phyloP scores from a whole-genome alignment of 1,139 yeast genomes.

The Komagataea norvegica region DNA sequence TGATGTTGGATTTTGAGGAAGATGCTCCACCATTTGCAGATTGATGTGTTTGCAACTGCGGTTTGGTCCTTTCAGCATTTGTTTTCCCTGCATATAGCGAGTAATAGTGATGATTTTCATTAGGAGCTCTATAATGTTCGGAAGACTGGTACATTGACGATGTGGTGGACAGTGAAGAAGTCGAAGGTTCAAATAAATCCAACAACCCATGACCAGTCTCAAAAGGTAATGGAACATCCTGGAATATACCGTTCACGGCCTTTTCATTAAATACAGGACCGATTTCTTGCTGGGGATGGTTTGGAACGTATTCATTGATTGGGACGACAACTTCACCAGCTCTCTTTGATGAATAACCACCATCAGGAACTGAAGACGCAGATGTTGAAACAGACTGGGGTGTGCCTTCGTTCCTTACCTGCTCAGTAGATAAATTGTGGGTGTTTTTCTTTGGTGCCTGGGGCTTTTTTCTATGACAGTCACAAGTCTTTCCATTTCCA shows the following conservation, averaged over 20 bases:
- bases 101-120: constrained; percentile 15
- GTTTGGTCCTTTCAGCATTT: neutral
- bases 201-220: constrained; percentile 37
- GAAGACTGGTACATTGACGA: constrained; percentile 4
- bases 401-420: neutral
- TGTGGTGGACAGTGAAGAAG: constrained; percentile 8
- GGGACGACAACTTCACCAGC: constrained; percentile 44
- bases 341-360: constrained; percentile 19
- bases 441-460: neutral
- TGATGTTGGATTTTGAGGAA: constrained; percentile 6
- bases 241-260: constrained; percentile 25
- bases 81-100: constrained; percentile 2
- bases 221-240: constrained; percentile 31
- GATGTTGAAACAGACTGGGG: neutral
- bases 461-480: constrained; percentile 44
- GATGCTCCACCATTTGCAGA: constrained; percentile 9
- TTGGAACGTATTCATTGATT: constrained; percentile 39
- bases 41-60: too few species aligned
- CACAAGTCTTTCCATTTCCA: constrained; percentile 51
- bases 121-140: constrained; percentile 8
- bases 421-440: neutral
- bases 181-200: constrained; percentile 31
- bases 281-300: constrained; percentile 27
- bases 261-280: constrained; percentile 28
- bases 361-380: neutral